Evolutionary conservation across 352 stramenopile genomes (phyloP), one percentile per base, ranked within the genome.

Genomic region (Pythium dissotocum): DNA sequence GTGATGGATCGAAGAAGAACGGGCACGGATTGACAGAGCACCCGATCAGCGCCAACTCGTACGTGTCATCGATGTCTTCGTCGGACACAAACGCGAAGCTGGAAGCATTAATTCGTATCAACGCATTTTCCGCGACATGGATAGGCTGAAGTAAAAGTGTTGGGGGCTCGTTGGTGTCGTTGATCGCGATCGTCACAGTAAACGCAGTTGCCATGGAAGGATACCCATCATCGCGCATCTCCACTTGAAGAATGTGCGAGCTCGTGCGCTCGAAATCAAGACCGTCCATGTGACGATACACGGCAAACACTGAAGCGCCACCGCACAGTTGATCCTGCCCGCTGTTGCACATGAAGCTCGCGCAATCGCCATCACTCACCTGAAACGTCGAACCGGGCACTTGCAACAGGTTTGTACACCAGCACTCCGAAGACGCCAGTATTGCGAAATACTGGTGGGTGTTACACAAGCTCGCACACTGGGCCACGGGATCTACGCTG

Each of bases 401-500:
- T 38, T 67, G 18, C 36, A 76, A 10, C 0, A 46, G 14, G 33
- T 72, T 76, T 4, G 61, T 52, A 21, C 70, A 76, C 70, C 64
- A 72, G 42, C 70, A 76, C 35, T 76, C 54, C 10, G 61, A 61
- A 2, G n/a, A 32, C 7, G 30, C 51, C 0, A 46, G 61, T 32
- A 76, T 70, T n/a, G 57, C 64, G 48, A 72, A 69, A 30, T 70
- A 76, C 54, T 72, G 65, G 28, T 60, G 65, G 6, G 12, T 21
- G 12, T 44, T 51, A 24, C 70, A 76, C 4, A 33, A 30, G 14
- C 33, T 58, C 0, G 38, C 51, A 36, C 70, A 76, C 26, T 71
- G 63, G 2, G 18, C 30, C 28, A 72, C 46, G 6, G 61, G 55
- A 52, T 65, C 40, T 4, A 10, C 1, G 36, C 49, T 67, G 1